These are phyloP conservation scores for Heimioporus sp. DNA, from an alignment of 768 basidiomycete species.

Conservation along the genomic window DNA sequence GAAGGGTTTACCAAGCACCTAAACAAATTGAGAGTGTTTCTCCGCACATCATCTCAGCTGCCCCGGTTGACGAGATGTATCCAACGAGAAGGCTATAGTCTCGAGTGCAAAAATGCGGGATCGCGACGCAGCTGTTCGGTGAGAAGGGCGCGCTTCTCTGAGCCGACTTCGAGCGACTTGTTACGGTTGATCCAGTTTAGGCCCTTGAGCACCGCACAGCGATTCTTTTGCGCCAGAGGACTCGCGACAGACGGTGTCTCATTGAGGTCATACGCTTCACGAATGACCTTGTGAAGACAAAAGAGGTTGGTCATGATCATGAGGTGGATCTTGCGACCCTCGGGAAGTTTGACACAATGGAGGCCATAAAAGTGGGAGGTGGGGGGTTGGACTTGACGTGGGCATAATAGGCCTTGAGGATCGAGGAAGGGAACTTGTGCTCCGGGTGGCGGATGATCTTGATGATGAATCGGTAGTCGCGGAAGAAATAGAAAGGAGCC, in stretches of 20 bases:
- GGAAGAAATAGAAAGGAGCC: too few relatives aligned
- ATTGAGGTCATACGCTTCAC: constrained; percentile 49
- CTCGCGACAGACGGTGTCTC: too few relatives aligned
- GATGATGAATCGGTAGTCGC: too few relatives aligned
- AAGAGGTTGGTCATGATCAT: constrained; percentile 99
- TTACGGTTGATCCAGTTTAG: constrained; percentile 90
- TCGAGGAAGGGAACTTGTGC: too few relatives aligned
- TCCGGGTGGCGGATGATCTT: too few relatives aligned
- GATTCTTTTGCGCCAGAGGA: constrained; percentile 51
- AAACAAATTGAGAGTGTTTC: constrained; percentile 88
- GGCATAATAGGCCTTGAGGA: too few relatives aligned
- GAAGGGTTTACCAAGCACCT: too few relatives aligned
- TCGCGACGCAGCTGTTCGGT: constrained; percentile 92
- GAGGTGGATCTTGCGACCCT: constrained; percentile 34
- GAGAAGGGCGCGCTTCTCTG: constrained; percentile 80
- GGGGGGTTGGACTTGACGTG: constrained; percentile 88
- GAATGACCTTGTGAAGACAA: constrained; percentile 94
- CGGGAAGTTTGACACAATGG: constrained; percentile 94
- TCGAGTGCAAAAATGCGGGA: constrained; percentile 75
- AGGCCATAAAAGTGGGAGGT: constrained; percentile 95
- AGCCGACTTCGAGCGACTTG: constrained; percentile 84
- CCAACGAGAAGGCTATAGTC: constrained; percentile 86
- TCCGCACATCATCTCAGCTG: constrained; percentile 87
- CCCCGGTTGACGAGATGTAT: constrained; percentile 91
- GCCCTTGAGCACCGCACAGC: constrained; percentile 90